Evolutionary conservation across 1,284 basidiomycete species (phyloP).

Genomic region (Apiotrichum siamense): DNA sequence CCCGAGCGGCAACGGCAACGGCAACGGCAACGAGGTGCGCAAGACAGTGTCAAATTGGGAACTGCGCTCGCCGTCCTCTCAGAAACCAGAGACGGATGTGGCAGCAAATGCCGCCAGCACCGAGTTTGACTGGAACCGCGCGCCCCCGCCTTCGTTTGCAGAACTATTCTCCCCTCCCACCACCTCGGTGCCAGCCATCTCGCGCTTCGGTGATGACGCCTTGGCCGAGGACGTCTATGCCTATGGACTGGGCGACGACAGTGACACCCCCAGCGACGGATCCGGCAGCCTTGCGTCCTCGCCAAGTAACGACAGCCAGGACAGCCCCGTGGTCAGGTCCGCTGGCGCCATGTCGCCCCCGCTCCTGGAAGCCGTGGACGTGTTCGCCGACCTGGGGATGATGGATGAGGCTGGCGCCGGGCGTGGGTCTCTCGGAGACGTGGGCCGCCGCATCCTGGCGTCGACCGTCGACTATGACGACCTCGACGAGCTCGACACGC

Average conservation of each 20-base stretch:
- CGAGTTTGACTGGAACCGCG: background rate
- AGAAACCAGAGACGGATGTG: background rate
- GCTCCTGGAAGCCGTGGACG: constrained; percentile 5
- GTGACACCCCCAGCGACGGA: background rate
- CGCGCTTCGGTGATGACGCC: constrained; percentile 22
- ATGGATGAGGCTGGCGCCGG: background rate
- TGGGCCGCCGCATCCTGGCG: constrained; percentile 17
- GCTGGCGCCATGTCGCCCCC: constrained; percentile 4
- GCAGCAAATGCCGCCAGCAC: no score
- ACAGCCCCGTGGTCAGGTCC: background rate
- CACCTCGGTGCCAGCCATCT: background rate
- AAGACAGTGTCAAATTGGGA: constrained; percentile 36
- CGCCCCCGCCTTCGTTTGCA: constrained; percentile 6
- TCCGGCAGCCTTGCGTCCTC: background rate
- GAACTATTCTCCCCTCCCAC: constrained; percentile 12
- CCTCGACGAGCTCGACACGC: constrained; percentile 3
- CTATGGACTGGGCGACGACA: background rate
- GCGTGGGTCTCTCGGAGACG: constrained; percentile 10
- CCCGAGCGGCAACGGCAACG: no score
- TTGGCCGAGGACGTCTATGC: constrained; percentile 33
- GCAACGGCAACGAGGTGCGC: constrained; percentile 31
- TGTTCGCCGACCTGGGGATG: constrained; percentile 7
- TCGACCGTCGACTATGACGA: constrained; percentile 19
- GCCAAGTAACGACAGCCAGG: background rate
- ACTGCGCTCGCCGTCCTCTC: constrained; percentile 26